Evolutionary conservation across 2,329 filamentous ascomycete genomes (phyloP).

Genomic region (Colletotrichum musae): DNA sequence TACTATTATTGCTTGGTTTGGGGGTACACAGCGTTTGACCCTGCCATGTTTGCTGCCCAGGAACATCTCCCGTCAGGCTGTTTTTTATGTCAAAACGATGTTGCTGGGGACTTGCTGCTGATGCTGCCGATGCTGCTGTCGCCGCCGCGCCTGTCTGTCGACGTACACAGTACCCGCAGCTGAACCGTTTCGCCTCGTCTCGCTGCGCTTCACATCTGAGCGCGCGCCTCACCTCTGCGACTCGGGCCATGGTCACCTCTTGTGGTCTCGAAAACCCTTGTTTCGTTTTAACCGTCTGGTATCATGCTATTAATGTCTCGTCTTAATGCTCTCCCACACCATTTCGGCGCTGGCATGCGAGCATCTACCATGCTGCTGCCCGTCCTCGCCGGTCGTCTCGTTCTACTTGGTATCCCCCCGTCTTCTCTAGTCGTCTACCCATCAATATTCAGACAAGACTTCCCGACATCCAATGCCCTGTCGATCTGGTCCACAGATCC

Average conservation of each 20-base stretch:
- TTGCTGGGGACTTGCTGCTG: background rate
- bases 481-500: constrained; percentile 6
- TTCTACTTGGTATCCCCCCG: background rate
- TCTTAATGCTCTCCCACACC: constrained; percentile 16
- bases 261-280: constrained; percentile 22
- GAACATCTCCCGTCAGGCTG: background rate
- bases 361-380: constrained; percentile 24
- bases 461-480: constrained; percentile 12
- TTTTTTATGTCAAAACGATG: background rate
- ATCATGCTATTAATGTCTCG: constrained; percentile 40
- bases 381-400: background rate
- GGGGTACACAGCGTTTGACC: background rate
- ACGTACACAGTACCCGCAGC: constrained; percentile 1
- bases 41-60: background rate
- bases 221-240: constrained; percentile 17
- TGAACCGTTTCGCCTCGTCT: constrained; percentile 34
- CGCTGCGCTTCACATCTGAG: constrained; percentile 27
- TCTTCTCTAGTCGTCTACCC: background rate
- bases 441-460: constrained; percentile 17
- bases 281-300: constrained; percentile 39
- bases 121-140: background rate
- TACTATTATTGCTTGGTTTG: constrained; percentile 1
- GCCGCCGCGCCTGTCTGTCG: constrained; percentile 8
- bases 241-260: constrained; percentile 19
- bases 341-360: constrained; percentile 16